Conservation (phyloP, 192 early-diverging fungal genomes). For the Chytriomyces sp. region DNA sequence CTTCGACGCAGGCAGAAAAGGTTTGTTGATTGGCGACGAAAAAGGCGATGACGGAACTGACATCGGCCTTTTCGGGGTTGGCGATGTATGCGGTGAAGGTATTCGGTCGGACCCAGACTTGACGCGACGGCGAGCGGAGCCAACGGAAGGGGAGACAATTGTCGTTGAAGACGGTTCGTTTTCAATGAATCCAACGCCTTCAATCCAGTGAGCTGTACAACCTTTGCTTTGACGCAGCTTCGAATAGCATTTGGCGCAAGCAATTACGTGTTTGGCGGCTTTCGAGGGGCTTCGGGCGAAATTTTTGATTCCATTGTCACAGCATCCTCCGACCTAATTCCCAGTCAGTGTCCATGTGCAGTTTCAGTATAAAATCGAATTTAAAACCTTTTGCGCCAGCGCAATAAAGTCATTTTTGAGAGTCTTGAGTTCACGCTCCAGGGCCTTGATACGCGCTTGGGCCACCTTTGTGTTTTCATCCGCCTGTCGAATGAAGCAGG, state of each 20-base stretch:
- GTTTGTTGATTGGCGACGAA: not conserved
- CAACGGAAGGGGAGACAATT: constrained; percentile 1
- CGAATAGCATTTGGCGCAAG: not conserved
- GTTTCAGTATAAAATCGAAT: not conserved
- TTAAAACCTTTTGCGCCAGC: not conserved
- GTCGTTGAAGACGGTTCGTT: not conserved
- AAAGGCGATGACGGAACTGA: not conserved
- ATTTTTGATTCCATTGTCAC: not conserved
- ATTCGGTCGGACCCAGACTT: too few relatives aligned
- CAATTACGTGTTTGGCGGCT: not conserved
- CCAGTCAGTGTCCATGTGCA: not conserved
- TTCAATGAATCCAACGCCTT: constrained; percentile 4
- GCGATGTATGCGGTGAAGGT: not conserved
- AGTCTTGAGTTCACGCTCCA: not conserved
- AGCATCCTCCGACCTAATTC: not conserved
- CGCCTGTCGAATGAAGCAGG: not conserved
- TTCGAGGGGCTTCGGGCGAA: not conserved
- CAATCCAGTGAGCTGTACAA: not conserved
- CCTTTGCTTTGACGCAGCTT: not conserved
- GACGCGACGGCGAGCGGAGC: not conserved
- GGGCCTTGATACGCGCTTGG: not conserved
- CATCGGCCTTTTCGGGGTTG: not conserved
- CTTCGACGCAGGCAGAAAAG: not conserved
- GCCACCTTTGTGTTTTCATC: not conserved
- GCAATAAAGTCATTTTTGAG: not conserved